Base-by-base conservation (phyloP, 495 filamentous ascomycete species). In the Pseudevernia furfuracea region DNA sequence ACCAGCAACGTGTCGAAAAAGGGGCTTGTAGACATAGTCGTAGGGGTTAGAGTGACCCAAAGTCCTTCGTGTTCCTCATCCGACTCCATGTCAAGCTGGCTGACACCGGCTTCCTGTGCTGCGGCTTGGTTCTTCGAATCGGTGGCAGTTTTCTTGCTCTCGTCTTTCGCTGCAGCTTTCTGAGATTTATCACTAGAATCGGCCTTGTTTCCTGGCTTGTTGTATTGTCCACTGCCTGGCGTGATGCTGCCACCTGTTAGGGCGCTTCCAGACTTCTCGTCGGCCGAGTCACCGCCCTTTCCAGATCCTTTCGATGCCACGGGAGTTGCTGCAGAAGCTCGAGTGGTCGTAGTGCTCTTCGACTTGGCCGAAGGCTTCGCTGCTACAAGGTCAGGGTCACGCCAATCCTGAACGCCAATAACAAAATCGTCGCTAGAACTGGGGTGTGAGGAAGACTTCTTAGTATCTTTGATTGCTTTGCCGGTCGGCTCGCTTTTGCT, bases 1-100 rank as follows among this genome's bases (percentile, higher is more conserved):
- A 98, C 92, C 43, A 97, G 76, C 7, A 97, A 85, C 0, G 95
- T 98, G 71, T 98, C 94, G 62, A 97, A 93, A 76, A 98, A 96
- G 0, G 94, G 92, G 61, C 86, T 94, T n/a, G 89, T 88, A 60
- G 90, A 91, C 82, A 89, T 87, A 75, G 85, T 91, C 10, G 92
- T 90, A 19, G 92, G 94, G 1, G 92, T 94, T 61, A 98, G 82
- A 3, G 92, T 95, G 36, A 98, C 90, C 95, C 95, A 97, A 8
- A 98, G 82, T 12, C 94, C 94, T 65, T 94, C 87, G 67, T 87
- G 89, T 52, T 80, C 83, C 39, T 79, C 76, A 32, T 39, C 48
- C 19, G 43, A 39, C 11, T 37, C 62, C 1, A 32, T 23, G 17
- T 49, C 28, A 65, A 60, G 6, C 28, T 62, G 62, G 52, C 21